A percentile compares a stretch with the other conserved stretches of the same genome.
Evolutionary conservation across 2,329 filamentous ascomycete species (phyloP).

Genomic region (Nothophoma quercina): DNA sequence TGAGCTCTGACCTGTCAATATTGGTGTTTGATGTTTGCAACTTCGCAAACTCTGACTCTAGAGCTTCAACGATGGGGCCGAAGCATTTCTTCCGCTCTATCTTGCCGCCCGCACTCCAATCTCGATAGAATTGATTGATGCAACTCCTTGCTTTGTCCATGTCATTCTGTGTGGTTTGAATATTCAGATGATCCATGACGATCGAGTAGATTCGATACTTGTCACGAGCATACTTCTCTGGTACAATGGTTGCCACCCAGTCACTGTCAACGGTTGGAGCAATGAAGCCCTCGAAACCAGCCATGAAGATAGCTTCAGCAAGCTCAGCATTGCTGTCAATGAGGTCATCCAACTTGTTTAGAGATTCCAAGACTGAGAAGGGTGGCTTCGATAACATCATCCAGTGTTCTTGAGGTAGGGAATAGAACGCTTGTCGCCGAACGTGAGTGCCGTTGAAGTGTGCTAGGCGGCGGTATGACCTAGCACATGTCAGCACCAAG

Average conservation of each 20-base stretch:
- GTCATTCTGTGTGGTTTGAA: constrained; percentile 74
- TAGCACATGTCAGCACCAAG: constrained; percentile 44
- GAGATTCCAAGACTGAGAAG: constrained; percentile 80
- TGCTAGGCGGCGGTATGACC: constrained; percentile 83
- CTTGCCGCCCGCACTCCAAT: constrained; percentile 85
- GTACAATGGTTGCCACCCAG: constrained; percentile 43
- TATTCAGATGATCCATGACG: constrained; percentile 71
- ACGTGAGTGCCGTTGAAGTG: constrained; percentile 93
- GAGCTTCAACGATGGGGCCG: constrained; percentile 71
- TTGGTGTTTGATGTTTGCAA: constrained; percentile 17
- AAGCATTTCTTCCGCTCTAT: constrained; percentile 80
- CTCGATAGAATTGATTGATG: constrained; percentile 90
- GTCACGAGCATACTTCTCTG: constrained; percentile 37
- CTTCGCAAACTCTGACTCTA: constrained; percentile 60
- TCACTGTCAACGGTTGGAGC: constrained; percentile 42
- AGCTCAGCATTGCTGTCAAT: constrained; percentile 89
- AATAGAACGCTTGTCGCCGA: constrained; percentile 91
- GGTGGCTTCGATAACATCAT: constrained; percentile 80
- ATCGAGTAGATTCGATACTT: constrained; percentile 45
- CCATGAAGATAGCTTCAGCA: constrained; percentile 76
- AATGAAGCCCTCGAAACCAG: constrained; percentile 45
- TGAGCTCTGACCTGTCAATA: constrained; percentile 55
- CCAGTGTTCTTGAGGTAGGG: constrained; percentile 84
- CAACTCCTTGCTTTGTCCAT: constrained; percentile 93
- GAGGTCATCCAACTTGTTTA: constrained; percentile 81